Base-by-base conservation (phyloP, 352 stramenopile species). In the Pythium apleroticum region DNA sequence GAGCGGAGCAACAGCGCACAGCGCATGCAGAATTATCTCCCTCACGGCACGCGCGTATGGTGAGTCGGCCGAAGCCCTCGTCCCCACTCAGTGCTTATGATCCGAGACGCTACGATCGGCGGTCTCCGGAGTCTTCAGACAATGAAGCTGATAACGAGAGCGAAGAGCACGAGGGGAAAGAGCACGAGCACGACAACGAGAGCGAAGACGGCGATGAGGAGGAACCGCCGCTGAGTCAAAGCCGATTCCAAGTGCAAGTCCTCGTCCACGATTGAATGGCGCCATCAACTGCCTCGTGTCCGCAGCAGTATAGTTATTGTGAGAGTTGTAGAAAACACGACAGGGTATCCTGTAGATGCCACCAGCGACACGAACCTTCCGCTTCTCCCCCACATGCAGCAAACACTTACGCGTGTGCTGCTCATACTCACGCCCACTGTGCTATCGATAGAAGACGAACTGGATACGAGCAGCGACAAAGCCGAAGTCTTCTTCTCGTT, bases 241-340 rank as follows among this genome's bases (percentile, higher is more conserved):
- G 78, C 37, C 54, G 88, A 43, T 90, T 91, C 57, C 76, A 90
- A 39, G 83, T 88, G 43, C 74, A 91, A 70, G 82, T 89, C 41
- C 60, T 91, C 2, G 78, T 88, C 31, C 58, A 66, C 8, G 59
- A 72, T 10, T 57, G 55, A 33, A 28, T 5, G 50, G 8, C n/a
- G 35, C 3, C 31, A 52, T 9, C 20, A 27, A 48, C 25, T 22
- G 37, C 37, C 19, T 22, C 37, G 37, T 24, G 17, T 41, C 35
- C 35, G 12, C 14, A 46, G 19, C 7, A 46, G 7, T 22, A 33
- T 4, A 22, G 37, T 10, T 20, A 9, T 24, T 46, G 37, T 46
- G 22, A 22, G 33, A 20, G 15, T 22, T 46, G 37, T 46, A 46
- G 37, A 22, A 46, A 17, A 46, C 37, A 9, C 37, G 19, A 8